Base-by-base conservation (phyloP, 768 basidiomycete species). In the Hygrophoropsis aurantiaca region DNA sequence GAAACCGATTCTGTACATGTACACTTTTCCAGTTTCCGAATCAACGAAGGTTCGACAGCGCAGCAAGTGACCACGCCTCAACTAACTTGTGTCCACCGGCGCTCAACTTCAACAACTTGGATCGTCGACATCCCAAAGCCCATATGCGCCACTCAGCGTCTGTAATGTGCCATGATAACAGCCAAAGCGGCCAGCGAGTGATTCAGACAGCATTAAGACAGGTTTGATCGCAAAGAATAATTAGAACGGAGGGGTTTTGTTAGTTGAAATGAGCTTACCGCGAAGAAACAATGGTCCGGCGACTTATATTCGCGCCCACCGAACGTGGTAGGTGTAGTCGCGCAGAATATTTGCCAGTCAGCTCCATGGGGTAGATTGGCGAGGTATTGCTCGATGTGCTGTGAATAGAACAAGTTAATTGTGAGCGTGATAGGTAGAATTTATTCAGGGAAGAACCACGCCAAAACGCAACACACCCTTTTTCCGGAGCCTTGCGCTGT, bases 301-400 rank as follows among this genome's bases (percentile, higher is more conserved):
- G 58, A 30, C 7, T 37, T 19, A 33, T 65, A 68, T 18, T 58
- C 55, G 45, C 65, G 40, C 6, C 54, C 53, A 16, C 15, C 48
- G 48, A 68, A 65, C 10, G 26, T 46, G 1, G 45, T 58, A 0
- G 66, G 66, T 1, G 66, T 68, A 5, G 65, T 66, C 11, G 67
- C 60, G 40, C 67, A 68, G 40, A 68, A 62, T 39, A 58, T 54
- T 9, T 53, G 50, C 65, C 66, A 69, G 20, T 61, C 58, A 13
- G 55, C 42, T 5, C 64, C 61, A 5, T 5, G 2, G 6, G 59
- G 64, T 11, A 69, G 54, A n/a, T 62, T 59, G n/a, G 59, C 56
- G 7, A 69, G 40, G 36, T 53, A 61, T 2, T 63, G 58, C 18
- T 68, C 63, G 42, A 66, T 57, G 21, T 54, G 57, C 64, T 68